phyloP scores from a whole-genome alignment of 257 asterid species.

The Misopates orontium region DNA sequence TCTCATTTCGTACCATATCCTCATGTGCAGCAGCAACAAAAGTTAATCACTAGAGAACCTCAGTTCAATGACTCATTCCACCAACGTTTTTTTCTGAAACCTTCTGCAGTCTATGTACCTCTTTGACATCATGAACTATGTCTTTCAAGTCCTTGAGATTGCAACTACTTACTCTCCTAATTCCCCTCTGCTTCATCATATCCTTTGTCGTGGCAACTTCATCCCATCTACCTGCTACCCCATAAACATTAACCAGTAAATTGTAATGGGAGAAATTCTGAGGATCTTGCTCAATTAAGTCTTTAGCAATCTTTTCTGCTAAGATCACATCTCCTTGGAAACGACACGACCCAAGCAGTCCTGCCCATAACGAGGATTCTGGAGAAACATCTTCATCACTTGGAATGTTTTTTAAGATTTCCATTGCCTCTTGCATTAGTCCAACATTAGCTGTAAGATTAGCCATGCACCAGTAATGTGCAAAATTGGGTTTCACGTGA shows the following conservation, averaged over 20 bases:
- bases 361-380: constrained; percentile 53
- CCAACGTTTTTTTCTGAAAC: not conserved
- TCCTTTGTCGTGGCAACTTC: constrained; percentile 54
- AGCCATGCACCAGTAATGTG: constrained; percentile 80
- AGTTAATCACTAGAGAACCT: not conserved
- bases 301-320: constrained; percentile 54
- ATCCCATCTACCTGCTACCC: constrained; percentile 71
- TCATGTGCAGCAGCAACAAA: not conserved
- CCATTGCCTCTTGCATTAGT: constrained; percentile 53
- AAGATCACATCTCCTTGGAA: constrained; percentile 45
- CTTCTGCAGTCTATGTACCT: not conserved
- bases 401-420: constrained; percentile 45
- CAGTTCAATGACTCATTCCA: not conserved
- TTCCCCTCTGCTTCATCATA: constrained; percentile 59
- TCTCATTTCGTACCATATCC: not conserved
- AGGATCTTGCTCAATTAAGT: constrained; percentile 61
- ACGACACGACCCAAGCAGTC: constrained; percentile 54
- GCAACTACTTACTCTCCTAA: constrained; percentile 43
- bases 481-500: constrained; percentile 52
- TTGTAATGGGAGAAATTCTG: constrained; percentile 43
- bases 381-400: constrained; percentile 34
- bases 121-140: constrained; percentile 39
- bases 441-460: constrained; percentile 60
- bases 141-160: constrained; percentile 61
- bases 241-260: constrained; percentile 63